These are phyloP conservation scores for Pseudodiploospora longispora DNA, from an alignment of 2,329 filamentous ascomycete species.

Conservation along the genomic window DNA sequence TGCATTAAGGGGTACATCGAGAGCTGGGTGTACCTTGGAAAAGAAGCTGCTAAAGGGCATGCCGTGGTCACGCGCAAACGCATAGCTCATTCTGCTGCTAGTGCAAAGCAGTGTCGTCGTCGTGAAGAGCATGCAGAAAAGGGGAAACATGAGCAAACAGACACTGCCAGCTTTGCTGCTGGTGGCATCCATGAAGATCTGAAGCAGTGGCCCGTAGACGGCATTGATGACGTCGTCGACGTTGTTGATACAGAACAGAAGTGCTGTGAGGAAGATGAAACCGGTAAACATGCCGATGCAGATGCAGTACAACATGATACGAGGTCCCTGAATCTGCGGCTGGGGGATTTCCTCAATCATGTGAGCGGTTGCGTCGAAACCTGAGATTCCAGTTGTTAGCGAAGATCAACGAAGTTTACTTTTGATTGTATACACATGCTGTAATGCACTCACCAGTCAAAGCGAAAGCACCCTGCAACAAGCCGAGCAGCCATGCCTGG, in stretches of 20 bases:
- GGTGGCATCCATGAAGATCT: slow-evolving; percentile 59
- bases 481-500: slow-evolving; percentile 47
- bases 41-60: slow-evolving; percentile 57
- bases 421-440: neutral
- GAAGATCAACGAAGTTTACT: neutral
- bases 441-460: slow-evolving; percentile 25
- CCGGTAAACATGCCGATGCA: slow-evolving; percentile 56
- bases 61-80: slow-evolving; percentile 57
- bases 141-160: slow-evolving; percentile 58
- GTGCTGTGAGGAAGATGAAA: slow-evolving; percentile 52
- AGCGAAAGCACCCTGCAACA: slow-evolving; percentile 44
- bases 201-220: slow-evolving; percentile 48
- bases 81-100: slow-evolving; percentile 58
- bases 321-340: slow-evolving; percentile 49
- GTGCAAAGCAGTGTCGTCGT: slow-evolving; percentile 59
- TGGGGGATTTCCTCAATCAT: slow-evolving; percentile 54
- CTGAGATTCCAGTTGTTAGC: slow-evolving; percentile 8
- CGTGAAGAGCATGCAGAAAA: slow-evolving; percentile 58
- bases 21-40: slow-evolving; percentile 49
- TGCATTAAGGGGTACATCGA: slow-evolving; percentile 61
- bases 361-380: slow-evolving; percentile 41
- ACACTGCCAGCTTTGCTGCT: slow-evolving; percentile 52
- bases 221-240: slow-evolving; percentile 49
- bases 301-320: slow-evolving; percentile 60
- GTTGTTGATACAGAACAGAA: slow-evolving; percentile 57